Evolutionary conservation across 345 rosid genomes (phyloP).

Genomic region (Acer yangbiense): DNA sequence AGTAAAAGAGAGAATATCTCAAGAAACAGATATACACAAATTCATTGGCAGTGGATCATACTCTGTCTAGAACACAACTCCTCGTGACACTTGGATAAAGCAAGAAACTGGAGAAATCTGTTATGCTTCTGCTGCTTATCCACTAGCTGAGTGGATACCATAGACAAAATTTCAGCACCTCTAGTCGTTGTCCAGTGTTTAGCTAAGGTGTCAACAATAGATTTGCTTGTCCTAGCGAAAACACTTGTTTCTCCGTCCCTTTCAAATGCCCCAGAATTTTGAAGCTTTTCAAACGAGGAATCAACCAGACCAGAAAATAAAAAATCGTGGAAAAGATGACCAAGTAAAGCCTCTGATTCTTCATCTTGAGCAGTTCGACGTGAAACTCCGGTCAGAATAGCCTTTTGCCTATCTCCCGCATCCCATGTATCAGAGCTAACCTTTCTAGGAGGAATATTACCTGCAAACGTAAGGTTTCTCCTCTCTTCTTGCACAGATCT

Average conservation of each 20-base stretch:
- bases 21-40: neutral
- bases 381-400: constrained; percentile 50
- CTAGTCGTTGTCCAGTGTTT: constrained; percentile 99
- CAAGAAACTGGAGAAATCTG: constrained; percentile 89
- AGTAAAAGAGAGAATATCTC: neutral
- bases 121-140: constrained; percentile 95
- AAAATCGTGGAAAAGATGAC: constrained; percentile 80
- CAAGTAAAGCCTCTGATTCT: constrained; percentile 88
- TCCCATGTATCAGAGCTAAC: constrained; percentile 62
- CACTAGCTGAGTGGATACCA: constrained; percentile 69
- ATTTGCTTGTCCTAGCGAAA: constrained; percentile 80
- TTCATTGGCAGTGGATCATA: constrained; percentile 33
- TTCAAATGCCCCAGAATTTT: constrained; percentile 80
- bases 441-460: constrained; percentile 62
- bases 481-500: constrained; percentile 67
- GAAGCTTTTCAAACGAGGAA: constrained; percentile 66
- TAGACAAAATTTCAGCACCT: constrained; percentile 89
- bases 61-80: constrained; percentile 85
- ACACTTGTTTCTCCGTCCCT: constrained; percentile 86
- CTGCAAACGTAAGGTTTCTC: constrained; percentile 46
- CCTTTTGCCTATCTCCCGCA: constrained; percentile 58
- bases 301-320: constrained; percentile 65
- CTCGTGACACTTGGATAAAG: constrained; percentile 96
- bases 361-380: constrained; percentile 74
- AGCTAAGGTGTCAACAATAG: constrained; percentile 88